phyloP scores from a whole-genome alignment of 1,284 basidiomycete genomes.

The Bondarzewia mesenterica region DNA sequence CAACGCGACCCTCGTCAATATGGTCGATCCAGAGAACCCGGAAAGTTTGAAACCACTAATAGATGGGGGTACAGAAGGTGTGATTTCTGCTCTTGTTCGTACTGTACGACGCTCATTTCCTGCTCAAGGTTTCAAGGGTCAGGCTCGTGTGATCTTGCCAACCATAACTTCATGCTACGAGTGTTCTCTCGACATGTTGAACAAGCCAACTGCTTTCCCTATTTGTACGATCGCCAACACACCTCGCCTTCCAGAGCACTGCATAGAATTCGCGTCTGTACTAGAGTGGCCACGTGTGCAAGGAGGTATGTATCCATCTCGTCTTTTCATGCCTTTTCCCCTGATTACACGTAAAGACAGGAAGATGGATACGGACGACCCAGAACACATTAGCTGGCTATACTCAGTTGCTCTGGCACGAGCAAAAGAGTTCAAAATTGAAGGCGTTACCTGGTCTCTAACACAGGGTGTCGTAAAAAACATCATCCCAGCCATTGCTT shows the following conservation, averaged over 20 bases:
- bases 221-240: conserved; percentile 99
- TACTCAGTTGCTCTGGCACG: conserved; percentile 74
- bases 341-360: conserved; percentile 49
- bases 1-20: conserved; percentile 92
- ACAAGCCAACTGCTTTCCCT: conserved; percentile 94
- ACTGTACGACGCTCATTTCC: conserved; percentile 5
- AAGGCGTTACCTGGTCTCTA: conserved; percentile 95
- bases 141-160: conserved; percentile 95
- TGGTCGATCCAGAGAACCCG: conserved; percentile 86
- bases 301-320: conserved; percentile 48
- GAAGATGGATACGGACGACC: conserved; percentile 94
- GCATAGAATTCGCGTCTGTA: conserved; percentile 99
- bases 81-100: conserved; percentile 9
- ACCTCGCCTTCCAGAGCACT: conserved; percentile 95
- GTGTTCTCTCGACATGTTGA: conserved; percentile 97
- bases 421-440: conserved; percentile 91
- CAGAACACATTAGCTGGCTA: conserved; percentile 95
- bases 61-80: conserved; percentile 97
- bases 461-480: conserved; percentile 99
- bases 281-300: conserved; percentile 94
- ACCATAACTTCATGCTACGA: conserved; percentile 97
- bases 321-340: neutral
- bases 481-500: conserved; percentile 97
- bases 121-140: conserved; percentile 88
- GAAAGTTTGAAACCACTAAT: conserved; percentile 97